Conservation (phyloP, 441 rosid species). For the Macaranga tanarius region DNA sequence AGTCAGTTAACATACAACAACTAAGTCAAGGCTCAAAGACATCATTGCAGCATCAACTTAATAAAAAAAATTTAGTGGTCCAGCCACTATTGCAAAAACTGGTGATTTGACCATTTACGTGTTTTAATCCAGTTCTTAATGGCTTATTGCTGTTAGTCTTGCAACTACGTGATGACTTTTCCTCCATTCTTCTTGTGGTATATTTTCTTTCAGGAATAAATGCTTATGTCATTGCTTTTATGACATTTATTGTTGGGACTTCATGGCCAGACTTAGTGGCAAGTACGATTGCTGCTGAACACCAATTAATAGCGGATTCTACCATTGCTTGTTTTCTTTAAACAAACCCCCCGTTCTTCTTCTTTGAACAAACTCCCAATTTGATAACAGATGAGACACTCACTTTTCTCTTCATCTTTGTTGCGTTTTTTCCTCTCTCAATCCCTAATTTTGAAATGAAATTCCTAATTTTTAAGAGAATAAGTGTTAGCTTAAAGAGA, state of each 20-base stretch:
- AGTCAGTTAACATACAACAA: neutral
- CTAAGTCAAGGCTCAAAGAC: neutral
- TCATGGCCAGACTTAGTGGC: constrained; percentile 98
- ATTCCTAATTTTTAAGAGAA: no score
- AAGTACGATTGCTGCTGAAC: constrained; percentile 93
- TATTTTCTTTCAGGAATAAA: constrained; percentile 56
- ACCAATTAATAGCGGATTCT: constrained; percentile 84
- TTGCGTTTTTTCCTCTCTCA: no score
- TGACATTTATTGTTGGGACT: constrained; percentile 80
- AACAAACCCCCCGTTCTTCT: no score
- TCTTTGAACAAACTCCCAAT: no score
- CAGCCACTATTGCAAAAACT: no score
- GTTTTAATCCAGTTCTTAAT: no score
- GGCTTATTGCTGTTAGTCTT: constrained; percentile 9
- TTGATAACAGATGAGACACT: no score
- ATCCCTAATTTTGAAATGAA: no score
- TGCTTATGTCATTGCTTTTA: constrained; percentile 88
- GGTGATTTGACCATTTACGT: no score
- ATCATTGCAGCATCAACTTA: neutral
- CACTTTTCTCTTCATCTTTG: no score
- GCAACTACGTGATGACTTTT: neutral
- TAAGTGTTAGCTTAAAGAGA: no score
- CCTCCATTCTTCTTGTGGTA: neutral
- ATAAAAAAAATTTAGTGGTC: neutral
- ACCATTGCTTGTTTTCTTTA: no score